Percentiles rank a stretch among this genome's conserved stretches.
Conservation (phyloP, 2,329 filamentous ascomycete species). For the Cladophialophora exuberans region DNA sequence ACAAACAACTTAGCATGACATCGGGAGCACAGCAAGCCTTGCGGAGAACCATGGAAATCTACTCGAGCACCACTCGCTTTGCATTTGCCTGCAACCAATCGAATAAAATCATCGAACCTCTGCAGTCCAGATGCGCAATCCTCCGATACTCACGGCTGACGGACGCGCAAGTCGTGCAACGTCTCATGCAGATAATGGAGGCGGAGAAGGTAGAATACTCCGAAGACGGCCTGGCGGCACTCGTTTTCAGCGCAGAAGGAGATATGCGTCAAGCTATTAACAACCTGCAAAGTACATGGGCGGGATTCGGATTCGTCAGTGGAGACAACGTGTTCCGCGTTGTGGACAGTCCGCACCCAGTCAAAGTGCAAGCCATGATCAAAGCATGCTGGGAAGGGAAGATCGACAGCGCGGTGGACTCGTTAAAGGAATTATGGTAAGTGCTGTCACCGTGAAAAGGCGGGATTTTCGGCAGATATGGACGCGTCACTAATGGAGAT, state of each 20-base stretch:
- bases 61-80: slow-evolving; percentile 93
- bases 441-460: slow-evolving; percentile 24
- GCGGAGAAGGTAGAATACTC: slow-evolving; percentile 88
- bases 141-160: slow-evolving; percentile 90
- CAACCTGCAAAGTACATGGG: slow-evolving; percentile 89
- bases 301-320: slow-evolving; percentile 95
- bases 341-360: slow-evolving; percentile 93
- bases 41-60: slow-evolving; percentile 97
- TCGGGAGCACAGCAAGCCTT: slow-evolving; percentile 94
- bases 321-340: slow-evolving; percentile 98
- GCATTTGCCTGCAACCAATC: slow-evolving; percentile 98
- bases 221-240: slow-evolving; percentile 91
- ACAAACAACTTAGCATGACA: slow-evolving; percentile 73
- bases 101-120: slow-evolving; percentile 99
- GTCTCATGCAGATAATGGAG: slow-evolving; percentile 87
- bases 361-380: slow-evolving; percentile 98
- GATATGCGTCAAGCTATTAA: slow-evolving; percentile 99
- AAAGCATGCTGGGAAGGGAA: slow-evolving; percentile 95
- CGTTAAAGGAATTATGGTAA: slow-evolving; percentile 84
- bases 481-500: slow-evolving; percentile 20
- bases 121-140: slow-evolving; percentile 95
- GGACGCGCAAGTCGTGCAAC: slow-evolving; percentile 88
- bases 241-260: slow-evolving; percentile 95
- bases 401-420: slow-evolving; percentile 83
- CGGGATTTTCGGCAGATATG: slow-evolving; percentile 6